These are phyloP conservation scores for Arachis monticola DNA, from an alignment of 331 rosid species.

Conservation along the genomic window DNA sequence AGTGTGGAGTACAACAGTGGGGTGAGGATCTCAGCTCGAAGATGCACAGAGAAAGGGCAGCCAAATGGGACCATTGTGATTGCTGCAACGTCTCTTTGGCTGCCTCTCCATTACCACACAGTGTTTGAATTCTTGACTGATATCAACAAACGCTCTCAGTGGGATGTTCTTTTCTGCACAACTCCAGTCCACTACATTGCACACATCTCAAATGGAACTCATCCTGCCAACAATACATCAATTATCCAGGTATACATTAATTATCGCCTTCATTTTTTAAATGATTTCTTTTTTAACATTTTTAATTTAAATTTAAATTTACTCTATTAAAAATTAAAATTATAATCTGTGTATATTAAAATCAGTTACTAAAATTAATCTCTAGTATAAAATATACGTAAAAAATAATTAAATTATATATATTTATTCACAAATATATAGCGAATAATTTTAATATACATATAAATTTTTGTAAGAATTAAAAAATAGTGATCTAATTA, in stretches of 20 bases:
- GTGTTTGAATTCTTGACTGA: constrained; percentile 64
- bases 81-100: constrained; percentile 72
- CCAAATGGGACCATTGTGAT: constrained; percentile 60
- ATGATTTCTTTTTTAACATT: no score
- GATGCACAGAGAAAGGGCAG: constrained; percentile 46
- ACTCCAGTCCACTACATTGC: constrained; percentile 50
- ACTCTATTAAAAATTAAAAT: no score
- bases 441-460: no score
- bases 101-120: constrained; percentile 49
- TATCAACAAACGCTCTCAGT: constrained; percentile 54
- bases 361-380: no score
- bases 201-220: constrained; percentile 55
- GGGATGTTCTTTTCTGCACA: constrained; percentile 69
- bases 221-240: constrained; percentile 58
- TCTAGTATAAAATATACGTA: no score
- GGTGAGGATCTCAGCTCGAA: constrained; percentile 56
- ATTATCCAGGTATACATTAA: constrained; percentile 52
- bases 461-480: no score
- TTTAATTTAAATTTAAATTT: no score
- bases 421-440: no score
- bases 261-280: not conserved
- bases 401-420: no score
- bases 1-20: constrained; percentile 49
- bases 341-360: no score
- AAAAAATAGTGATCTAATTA: no score